Conservation (phyloP, 495 filamentous ascomycete genomes). For the Tuber borchii region DNA sequence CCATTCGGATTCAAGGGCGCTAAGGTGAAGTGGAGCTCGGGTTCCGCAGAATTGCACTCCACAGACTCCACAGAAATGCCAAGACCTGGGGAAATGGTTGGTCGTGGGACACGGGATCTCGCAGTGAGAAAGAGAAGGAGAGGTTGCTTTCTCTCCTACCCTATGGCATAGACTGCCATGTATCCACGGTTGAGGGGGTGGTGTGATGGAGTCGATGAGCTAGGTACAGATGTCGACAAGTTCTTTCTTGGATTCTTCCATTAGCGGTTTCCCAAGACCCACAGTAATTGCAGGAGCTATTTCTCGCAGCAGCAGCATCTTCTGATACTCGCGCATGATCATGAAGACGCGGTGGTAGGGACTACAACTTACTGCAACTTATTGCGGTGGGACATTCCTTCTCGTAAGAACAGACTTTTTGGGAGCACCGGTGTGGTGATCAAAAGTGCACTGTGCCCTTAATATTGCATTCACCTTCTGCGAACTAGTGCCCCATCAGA, state of each 20-base stretch:
- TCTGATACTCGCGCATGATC: not conserved
- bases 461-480: not conserved
- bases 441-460: not conserved
- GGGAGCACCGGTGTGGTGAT: not conserved
- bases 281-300: not conserved
- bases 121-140: conserved; percentile 10
- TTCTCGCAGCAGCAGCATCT: not conserved
- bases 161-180: not conserved
- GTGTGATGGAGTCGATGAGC: not conserved
- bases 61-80: conserved; percentile 16
- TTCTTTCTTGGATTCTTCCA: not conserved
- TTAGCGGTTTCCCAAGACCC: not conserved
- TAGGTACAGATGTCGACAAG: not conserved
- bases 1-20: conserved; percentile 13
- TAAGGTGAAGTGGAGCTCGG: conserved; percentile 7
- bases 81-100: conserved; percentile 31
- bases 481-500: not conserved
- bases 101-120: conserved; percentile 38
- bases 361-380: not conserved
- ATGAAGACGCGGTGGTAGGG: not conserved
- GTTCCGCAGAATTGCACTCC: conserved; percentile 12
- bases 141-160: not conserved
- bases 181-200: not conserved
- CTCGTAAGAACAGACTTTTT: not conserved
- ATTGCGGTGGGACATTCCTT: not conserved